Conservation (phyloP, 176 grass and related monocot species). For the Melocanna baccifera region DNA sequence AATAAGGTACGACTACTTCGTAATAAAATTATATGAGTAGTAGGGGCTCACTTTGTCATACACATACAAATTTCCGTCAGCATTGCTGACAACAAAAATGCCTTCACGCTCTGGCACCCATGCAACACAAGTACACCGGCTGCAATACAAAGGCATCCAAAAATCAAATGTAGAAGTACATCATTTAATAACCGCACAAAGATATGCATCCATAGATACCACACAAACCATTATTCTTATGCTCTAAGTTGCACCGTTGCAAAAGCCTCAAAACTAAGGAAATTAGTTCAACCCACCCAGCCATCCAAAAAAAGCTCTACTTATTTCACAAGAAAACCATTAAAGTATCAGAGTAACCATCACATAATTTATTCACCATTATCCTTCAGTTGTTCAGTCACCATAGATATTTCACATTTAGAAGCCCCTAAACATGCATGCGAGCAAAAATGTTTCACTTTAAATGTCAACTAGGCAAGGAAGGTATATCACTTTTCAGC, state of each 20-base stretch:
- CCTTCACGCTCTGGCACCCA: slow-evolving; percentile 80
- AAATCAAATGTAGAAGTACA: slow-evolving; percentile 9
- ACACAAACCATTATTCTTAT: not conserved
- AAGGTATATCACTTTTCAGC: slow-evolving; percentile 1
- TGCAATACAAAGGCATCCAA: slow-evolving; percentile 42
- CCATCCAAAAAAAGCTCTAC: not conserved
- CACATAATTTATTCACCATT: not conserved
- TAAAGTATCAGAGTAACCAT: not conserved
- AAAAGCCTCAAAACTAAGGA: not conserved
- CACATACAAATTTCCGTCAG: slow-evolving; percentile 84
- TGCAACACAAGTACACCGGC: slow-evolving; percentile 76
- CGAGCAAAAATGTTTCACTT: slow-evolving; percentile 14
- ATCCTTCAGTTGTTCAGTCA: not conserved
- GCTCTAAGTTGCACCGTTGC: not conserved
- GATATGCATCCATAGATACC: not conserved
- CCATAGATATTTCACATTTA: not conserved
- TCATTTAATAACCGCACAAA: slow-evolving; percentile 13
- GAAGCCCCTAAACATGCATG: not conserved
- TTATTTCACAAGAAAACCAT: not conserved
- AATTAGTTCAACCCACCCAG: not conserved
- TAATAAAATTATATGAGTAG: slow-evolving; percentile 14
- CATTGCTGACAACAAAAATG: slow-evolving; percentile 88
- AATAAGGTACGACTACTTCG: slow-evolving; percentile 7
- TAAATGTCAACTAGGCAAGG: slow-evolving; percentile 16
- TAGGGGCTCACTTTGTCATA: slow-evolving; percentile 87